Conservation (phyloP, 768 basidiomycete species). For the Astraeus odoratus region DNA sequence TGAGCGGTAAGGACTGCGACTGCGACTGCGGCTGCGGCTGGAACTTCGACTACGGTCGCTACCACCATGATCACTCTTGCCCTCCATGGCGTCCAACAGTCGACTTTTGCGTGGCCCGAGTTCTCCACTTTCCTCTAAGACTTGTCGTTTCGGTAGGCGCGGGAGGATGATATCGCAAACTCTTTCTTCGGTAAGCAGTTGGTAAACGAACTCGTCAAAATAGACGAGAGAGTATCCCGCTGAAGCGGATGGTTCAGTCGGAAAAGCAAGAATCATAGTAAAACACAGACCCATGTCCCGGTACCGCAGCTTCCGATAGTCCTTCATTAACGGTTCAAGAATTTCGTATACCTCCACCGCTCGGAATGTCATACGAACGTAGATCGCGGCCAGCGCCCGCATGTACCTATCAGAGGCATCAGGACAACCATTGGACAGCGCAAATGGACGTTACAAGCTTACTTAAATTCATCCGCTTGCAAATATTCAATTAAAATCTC, state of each 20-base stretch:
- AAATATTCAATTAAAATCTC: slow-evolving; percentile 96
- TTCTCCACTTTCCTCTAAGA: slow-evolving; percentile 89
- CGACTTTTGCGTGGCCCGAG: slow-evolving; percentile 80
- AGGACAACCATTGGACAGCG: background rate
- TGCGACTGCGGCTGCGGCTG: slow-evolving; percentile 19
- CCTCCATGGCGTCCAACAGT: slow-evolving; percentile 84
- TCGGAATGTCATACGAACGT: slow-evolving; percentile 91
- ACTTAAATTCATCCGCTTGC: slow-evolving; percentile 98
- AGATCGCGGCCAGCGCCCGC: slow-evolving; percentile 87
- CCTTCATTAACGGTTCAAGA: slow-evolving; percentile 90
- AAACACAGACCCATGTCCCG: slow-evolving; percentile 63
- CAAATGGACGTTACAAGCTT: slow-evolving; percentile 21
- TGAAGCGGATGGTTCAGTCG: slow-evolving; percentile 23
- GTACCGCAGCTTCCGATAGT: slow-evolving; percentile 83
- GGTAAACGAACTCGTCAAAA: slow-evolving; percentile 90
- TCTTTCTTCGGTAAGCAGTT: slow-evolving; percentile 78
- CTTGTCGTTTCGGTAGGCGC: slow-evolving; percentile 74
- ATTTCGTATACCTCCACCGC: slow-evolving; percentile 88
- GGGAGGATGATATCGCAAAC: slow-evolving; percentile 97
- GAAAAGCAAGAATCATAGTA: background rate
- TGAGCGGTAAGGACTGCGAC: slow-evolving; percentile 17
- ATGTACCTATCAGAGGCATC: slow-evolving; percentile 58
- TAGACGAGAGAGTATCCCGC: slow-evolving; percentile 81
- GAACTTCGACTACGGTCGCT: slow-evolving; percentile 36
- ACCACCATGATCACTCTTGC: slow-evolving; percentile 45